Conservation (phyloP, 2,329 filamentous ascomycete genomes). For the Cyphellophora europaea region DNA sequence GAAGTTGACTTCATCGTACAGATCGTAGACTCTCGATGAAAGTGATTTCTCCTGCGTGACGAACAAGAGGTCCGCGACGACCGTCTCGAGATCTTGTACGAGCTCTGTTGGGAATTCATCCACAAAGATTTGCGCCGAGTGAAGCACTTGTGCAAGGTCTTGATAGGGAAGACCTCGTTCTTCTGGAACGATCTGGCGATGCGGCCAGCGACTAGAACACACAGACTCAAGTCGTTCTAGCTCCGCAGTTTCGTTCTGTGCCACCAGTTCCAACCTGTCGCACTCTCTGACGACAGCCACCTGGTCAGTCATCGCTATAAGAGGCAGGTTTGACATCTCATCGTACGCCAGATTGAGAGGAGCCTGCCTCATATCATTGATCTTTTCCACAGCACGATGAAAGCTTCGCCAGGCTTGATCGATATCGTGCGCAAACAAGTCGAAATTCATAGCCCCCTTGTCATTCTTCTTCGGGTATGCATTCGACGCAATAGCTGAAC, state of each 20-base stretch:
- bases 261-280: slow-evolving; percentile 65
- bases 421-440: slow-evolving; percentile 62
- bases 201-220: slow-evolving; percentile 28
- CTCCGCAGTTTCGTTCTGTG: slow-evolving; percentile 51
- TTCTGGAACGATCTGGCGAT: slow-evolving; percentile 31
- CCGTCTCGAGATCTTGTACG: slow-evolving; percentile 56
- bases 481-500: slow-evolving; percentile 20
- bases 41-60: slow-evolving; percentile 62
- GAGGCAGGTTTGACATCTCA: slow-evolving; percentile 59
- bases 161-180: slow-evolving; percentile 43
- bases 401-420: slow-evolving; percentile 85
- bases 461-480: slow-evolving; percentile 60
- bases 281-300: slow-evolving; percentile 71
- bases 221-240: slow-evolving; percentile 26
- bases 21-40: slow-evolving; percentile 63
- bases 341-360: slow-evolving; percentile 72
- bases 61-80: slow-evolving; percentile 64
- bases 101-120: slow-evolving; percentile 62
- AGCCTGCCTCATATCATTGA: slow-evolving; percentile 79
- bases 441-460: slow-evolving; percentile 68
- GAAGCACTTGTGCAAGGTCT: slow-evolving; percentile 54
- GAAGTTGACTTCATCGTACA: slow-evolving; percentile 73
- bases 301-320: slow-evolving; percentile 76
- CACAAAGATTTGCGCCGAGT: slow-evolving; percentile 60
- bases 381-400: slow-evolving; percentile 72